These are phyloP conservation scores for Emmonsia crescens DNA, from an alignment of 2,329 filamentous ascomycete species.

Conservation along the genomic window DNA sequence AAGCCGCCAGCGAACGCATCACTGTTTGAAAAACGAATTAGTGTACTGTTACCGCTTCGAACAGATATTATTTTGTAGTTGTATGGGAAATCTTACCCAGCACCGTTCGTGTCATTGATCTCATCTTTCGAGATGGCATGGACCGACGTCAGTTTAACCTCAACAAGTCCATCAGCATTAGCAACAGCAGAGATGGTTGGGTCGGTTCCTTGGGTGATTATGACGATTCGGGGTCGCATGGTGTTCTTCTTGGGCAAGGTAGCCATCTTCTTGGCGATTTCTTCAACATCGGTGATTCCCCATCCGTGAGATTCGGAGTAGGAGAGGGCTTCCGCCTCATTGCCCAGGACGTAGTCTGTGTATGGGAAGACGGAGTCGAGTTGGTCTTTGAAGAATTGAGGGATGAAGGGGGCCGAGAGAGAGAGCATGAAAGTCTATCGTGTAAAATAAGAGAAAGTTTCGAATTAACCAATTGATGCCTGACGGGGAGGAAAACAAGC, in stretches of 20 bases:
- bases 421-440: conserved; percentile 66
- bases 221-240: conserved; percentile 70
- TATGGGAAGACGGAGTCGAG: conserved; percentile 78
- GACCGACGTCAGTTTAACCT: conserved; percentile 68
- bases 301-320: conserved; percentile 77
- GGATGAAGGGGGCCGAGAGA: conserved; percentile 89
- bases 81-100: conserved; percentile 44
- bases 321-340: conserved; percentile 85
- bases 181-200: conserved; percentile 72
- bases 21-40: conserved; percentile 28
- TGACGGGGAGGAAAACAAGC: neutral
- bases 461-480: neutral
- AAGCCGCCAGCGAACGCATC: conserved; percentile 96
- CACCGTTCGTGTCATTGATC: conserved; percentile 95
- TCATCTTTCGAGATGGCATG: conserved; percentile 63
- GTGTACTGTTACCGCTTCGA: neutral
- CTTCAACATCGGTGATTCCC: conserved; percentile 63
- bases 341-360: conserved; percentile 93
- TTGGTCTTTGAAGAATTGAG: conserved; percentile 94
- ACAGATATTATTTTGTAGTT: conserved; percentile 7
- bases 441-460: neutral
- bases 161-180: conserved; percentile 53
- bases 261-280: conserved; percentile 77
- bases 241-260: conserved; percentile 86
- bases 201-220: conserved; percentile 90